Evolutionary conservation across 148 eudicot species (phyloP), one percentile per base, ranked within the genome.

Genomic region (Nyssa sinensis): DNA sequence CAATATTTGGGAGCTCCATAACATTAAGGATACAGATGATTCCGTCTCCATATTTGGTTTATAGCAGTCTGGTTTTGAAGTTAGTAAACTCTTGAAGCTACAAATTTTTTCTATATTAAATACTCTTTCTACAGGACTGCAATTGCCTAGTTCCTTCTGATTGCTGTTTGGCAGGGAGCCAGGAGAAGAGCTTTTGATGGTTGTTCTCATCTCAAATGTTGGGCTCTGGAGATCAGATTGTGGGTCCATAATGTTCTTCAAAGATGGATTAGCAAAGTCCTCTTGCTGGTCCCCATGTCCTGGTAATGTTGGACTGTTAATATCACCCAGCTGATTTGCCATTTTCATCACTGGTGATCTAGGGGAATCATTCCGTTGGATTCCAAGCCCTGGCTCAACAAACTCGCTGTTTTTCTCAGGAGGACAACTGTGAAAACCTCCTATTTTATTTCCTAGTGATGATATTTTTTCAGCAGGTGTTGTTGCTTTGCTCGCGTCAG

Each of bases 21-120:
- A 63, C 19, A 53, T 62, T 14, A 82, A 85, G 84, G 87, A 87
- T 75, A 82, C 86, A 78, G 77, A 67, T 41, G 71, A 64, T 77
- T 69, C 53, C 28, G 53, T 73, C 71, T 82, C 88, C 63, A 76
- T 73, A 74, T 80, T 71, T 72, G 83, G 75, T 75, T 76, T 80
- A 71, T 76, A 64, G 49, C 71, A 49, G 57, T 72, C 74, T 60
- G 79, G 74, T 35, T 69, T 84, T 37, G 79, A 71, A 49, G 64
- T 64, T 59, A 84, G 61, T 29, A 78, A 74, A 66, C 83, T 73
- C 64, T 74, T 83, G 53, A 79, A 74, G 80, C 78, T 59, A 74
- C 58, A 79, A 69, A 76, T 68, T 73, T 67, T 75, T 57, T 75
- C 65, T 12, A 19, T 62, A 47, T 32, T 67, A 37, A 61, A 34